Evolutionary conservation across 768 basidiomycete species (phyloP).

Genomic region (Heimioporus sp.): DNA sequence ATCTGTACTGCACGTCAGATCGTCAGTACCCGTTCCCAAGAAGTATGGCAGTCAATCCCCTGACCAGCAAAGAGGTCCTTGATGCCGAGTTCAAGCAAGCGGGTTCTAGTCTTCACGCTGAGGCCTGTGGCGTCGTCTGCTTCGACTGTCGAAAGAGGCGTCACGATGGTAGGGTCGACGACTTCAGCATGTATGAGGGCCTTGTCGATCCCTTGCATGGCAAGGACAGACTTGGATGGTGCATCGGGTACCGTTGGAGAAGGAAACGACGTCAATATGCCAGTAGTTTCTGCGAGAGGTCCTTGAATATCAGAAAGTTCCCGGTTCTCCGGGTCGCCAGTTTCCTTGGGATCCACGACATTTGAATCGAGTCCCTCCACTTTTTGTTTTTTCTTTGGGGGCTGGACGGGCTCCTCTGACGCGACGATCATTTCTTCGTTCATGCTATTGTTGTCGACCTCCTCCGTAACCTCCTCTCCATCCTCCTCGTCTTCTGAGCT

Average conservation of each 20-base stretch:
- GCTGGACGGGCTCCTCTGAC: conserved; percentile 15
- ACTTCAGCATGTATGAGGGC: conserved; percentile 69
- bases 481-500: conserved; percentile 22
- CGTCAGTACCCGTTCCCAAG: conserved; percentile 12
- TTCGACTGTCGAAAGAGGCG: conserved; percentile 41
- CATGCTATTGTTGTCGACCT: conserved; percentile 10
- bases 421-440: conserved; percentile 4
- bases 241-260: conserved; percentile 62
- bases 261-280: conserved; percentile 66
- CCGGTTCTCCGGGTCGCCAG: neutral
- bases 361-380: conserved; percentile 24
- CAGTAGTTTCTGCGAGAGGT: conserved; percentile 17
- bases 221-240: conserved; percentile 68
- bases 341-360: neutral
- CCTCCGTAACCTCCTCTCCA: conserved; percentile 17
- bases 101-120: conserved; percentile 54
- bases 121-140: conserved; percentile 49
- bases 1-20: conserved; percentile 71
- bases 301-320: neutral
- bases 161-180: conserved; percentile 51
- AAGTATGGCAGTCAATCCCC: conserved; percentile 19
- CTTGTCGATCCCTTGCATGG: conserved; percentile 75
- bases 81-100: conserved; percentile 77
- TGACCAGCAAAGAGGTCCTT: conserved; percentile 84
- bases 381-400: conserved; percentile 47